Conservation (phyloP, 345 rosid species). For the Salix suchowensis region DNA sequence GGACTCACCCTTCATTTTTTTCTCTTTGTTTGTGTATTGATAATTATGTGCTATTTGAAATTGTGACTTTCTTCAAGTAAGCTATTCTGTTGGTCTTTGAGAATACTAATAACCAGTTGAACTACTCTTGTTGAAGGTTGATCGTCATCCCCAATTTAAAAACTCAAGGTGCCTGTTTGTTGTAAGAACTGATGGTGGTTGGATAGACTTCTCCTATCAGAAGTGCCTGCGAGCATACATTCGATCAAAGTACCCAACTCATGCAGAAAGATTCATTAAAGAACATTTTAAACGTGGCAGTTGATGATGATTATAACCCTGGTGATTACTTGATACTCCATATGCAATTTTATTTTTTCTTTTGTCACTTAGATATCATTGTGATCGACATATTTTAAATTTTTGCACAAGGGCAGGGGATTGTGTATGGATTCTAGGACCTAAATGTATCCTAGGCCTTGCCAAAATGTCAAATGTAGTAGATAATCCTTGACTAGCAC, state of each 20-base stretch:
- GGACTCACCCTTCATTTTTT: not conserved
- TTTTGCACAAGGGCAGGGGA: not conserved
- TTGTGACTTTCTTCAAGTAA: not conserved
- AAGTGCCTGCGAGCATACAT: slow-evolving; percentile 81
- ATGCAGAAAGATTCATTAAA: slow-evolving; percentile 74
- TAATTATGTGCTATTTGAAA: not conserved
- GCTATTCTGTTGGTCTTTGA: slow-evolving; percentile 6
- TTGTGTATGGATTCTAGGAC: not conserved
- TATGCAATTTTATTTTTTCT: slow-evolving; percentile 4
- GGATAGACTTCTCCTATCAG: slow-evolving; percentile 96
- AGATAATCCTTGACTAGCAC: slow-evolving; percentile 30
- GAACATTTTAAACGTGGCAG: slow-evolving; percentile 65
- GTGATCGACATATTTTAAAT: not conserved
- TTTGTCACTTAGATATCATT: not conserved
- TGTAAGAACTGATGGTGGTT: slow-evolving; percentile 87
- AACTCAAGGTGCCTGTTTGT: slow-evolving; percentile 78
- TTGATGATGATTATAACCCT: slow-evolving; percentile 20
- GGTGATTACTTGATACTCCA: slow-evolving; percentile 2
- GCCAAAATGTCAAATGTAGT: slow-evolving; percentile 28
- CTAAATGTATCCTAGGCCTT: slow-evolving; percentile 4
- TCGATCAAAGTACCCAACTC: slow-evolving; percentile 57
- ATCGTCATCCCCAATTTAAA: slow-evolving; percentile 82
- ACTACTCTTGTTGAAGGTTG: slow-evolving; percentile 51
- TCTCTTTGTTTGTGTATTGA: not conserved
- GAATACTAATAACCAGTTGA: slow-evolving; percentile 11